Base-by-base conservation (phyloP, 2,329 filamentous ascomycete species). In the Fusarium sp. region DNA sequence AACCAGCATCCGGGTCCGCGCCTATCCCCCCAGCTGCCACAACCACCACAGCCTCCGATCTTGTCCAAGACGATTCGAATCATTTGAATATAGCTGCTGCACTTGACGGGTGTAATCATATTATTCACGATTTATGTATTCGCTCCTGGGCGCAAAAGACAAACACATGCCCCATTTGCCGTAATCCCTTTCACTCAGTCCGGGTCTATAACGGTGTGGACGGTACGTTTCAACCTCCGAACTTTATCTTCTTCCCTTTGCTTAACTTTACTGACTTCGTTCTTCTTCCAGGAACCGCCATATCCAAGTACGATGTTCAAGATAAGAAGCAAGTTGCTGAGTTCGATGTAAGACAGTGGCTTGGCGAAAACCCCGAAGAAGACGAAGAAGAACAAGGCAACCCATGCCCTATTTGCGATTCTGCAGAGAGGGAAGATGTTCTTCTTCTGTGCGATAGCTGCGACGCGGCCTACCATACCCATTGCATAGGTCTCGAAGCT, bases 151-250 rank as follows among this genome's bases (percentile, higher is more conserved):
- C 95, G 45, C 93, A 96, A 80, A 92, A 96, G 79, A 95, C 96
- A 68, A 99, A 98, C 81, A 97, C 94, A 77, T 99, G 96, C 79
- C 96, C 96, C 45, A 97, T 99, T 79, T 99, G 96, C 81, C 92
- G 96, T 71, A 92, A 93, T 74, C 89, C 87, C 67, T 98, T 99
- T 83, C 95, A 98, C 80, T 83, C 91, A 73, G 94, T 99, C 70
- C 89, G 96, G 77, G 89, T 99, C 65, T 91, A 91, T 79, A 89
- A 92, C 75, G 88, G 86, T 71, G 82, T 94, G 75, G 92, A 93
- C 84, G 93, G 93, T 96, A 87, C 81, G 88, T 84, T 48, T 48
- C 39, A 40, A 54, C 45, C 19, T 28, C 13, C 20, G 13, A 30
- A 47, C 35, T 20, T 59, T 54, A 64, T 56, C 52, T 22, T 44